phyloP scores from a whole-genome alignment of 768 basidiomycete genomes.

The Tephrocybe rancida region DNA sequence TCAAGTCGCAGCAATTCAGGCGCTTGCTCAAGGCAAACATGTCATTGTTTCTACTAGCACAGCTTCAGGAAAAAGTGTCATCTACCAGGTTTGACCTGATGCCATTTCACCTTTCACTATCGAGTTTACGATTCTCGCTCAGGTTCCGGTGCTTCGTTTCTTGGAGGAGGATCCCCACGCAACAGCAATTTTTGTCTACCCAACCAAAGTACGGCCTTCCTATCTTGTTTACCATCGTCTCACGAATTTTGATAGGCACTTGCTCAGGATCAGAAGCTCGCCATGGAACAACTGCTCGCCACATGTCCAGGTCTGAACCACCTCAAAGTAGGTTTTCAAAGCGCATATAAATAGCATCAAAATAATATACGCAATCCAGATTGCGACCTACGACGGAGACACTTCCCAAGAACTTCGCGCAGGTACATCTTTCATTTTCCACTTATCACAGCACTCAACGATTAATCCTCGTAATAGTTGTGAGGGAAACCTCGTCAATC shows the following conservation, averaged over 20 bases:
- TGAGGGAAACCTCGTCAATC: constrained; percentile 74
- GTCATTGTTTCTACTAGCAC: constrained; percentile 92
- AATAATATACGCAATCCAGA: constrained; percentile 28
- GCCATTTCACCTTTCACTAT: background rate
- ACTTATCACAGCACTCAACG: background rate
- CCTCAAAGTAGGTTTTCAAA: constrained; percentile 41
- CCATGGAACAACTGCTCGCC: constrained; percentile 67
- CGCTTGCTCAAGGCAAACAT: constrained; percentile 56
- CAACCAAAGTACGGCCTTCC: constrained; percentile 68
- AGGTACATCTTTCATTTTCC: constrained; percentile 37
- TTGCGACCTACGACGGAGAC: constrained; percentile 88
- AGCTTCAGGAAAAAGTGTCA: constrained; percentile 87
- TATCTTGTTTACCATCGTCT: background rate
- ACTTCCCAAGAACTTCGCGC: constrained; percentile 71
- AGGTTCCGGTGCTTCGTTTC: constrained; percentile 73
- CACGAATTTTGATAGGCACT: constrained; percentile 56
- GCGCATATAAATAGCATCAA: background rate
- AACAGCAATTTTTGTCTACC: constrained; percentile 86
- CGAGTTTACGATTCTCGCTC: background rate
- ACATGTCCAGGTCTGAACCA: constrained; percentile 64
- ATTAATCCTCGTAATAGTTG: constrained; percentile 37
- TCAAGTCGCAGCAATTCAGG: constrained; percentile 74
- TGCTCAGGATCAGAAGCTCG: constrained; percentile 83
- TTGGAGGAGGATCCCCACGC: constrained; percentile 61
- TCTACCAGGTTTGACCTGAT: constrained; percentile 64